A percentile compares a stretch with the other conserved stretches of the same genome.
These are phyloP conservation scores for Lasiodiplodia gonubiensis DNA, from an alignment of 2,329 filamentous ascomycete genomes.

Conservation along the genomic window DNA sequence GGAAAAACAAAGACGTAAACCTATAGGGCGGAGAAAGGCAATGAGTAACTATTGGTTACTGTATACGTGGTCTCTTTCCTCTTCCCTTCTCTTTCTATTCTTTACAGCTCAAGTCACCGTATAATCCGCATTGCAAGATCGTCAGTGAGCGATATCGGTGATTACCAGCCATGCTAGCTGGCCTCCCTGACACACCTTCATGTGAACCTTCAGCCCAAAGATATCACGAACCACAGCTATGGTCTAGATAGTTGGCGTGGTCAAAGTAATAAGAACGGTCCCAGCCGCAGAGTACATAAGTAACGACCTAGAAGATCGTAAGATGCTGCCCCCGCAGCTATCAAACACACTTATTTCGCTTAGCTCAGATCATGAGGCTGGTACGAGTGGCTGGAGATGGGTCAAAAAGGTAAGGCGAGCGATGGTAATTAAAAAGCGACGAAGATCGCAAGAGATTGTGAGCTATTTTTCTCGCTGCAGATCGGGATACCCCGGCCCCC, in stretches of 20 bases:
- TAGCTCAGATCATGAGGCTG: neutral
- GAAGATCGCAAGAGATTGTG: neutral
- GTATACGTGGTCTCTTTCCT: no score
- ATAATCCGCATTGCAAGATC: neutral
- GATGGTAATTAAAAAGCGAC: neutral
- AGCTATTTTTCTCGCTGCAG: neutral
- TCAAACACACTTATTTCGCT: neutral
- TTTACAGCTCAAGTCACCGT: no score
- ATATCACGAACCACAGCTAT: neutral
- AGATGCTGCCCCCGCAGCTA: no score
- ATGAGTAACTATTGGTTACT: no score
- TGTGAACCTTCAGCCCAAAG: neutral
- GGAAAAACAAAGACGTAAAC: no score
- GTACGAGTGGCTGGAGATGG: neutral
- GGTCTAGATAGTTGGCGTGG: neutral
- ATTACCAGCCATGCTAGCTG: neutral
- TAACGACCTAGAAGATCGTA: neutral
- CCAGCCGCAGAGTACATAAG: neutral
- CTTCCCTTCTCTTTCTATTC: no score
- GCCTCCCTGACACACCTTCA: neutral
- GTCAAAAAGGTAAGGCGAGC: neutral
- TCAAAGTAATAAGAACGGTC: neutral
- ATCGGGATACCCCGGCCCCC: neutral
- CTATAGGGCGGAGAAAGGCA: no score
- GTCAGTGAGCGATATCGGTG: neutral